A percentile compares a stretch with the other conserved stretches of the same genome.
Conservation (phyloP, 805 yeast genomes). For the Pichia cabralensis region DNA sequence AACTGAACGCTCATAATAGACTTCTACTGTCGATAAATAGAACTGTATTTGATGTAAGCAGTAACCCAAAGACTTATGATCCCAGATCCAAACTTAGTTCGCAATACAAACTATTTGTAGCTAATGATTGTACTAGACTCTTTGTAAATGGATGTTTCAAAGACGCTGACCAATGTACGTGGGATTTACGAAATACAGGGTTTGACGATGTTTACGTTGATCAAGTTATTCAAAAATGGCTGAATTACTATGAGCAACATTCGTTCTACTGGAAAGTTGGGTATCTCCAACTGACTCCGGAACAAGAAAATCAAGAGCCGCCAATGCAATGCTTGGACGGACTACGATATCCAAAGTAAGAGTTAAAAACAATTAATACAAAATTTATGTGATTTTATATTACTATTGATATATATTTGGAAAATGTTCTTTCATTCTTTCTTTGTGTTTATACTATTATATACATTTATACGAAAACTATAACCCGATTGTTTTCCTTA, state of each 20-base stretch:
- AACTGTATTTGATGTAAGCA: slow-evolving; percentile 53
- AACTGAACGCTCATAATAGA: no score
- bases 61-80: slow-evolving; percentile 42
- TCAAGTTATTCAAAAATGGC: slow-evolving; percentile 41
- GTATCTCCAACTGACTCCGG: no score
- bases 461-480: no score
- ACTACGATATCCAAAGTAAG: slow-evolving; percentile 3
- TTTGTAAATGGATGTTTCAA: slow-evolving; percentile 62
- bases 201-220: slow-evolving; percentile 27
- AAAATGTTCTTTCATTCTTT: no score
- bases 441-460: no score
- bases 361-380: not conserved
- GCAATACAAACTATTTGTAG: slow-evolving; percentile 44
- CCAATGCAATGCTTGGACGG: slow-evolving; percentile 5
- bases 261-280: slow-evolving; percentile 57
- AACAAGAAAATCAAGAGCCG: not conserved
- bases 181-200: slow-evolving; percentile 53
- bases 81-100: slow-evolving; percentile 28
- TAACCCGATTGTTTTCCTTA: no score
- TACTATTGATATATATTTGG: no score
- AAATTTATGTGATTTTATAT: no score
- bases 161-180: slow-evolving; percentile 44
- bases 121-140: slow-evolving; percentile 59
- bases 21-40: slow-evolving; percentile 53
- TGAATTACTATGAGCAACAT: slow-evolving; percentile 33